Percentiles rank a stretch among this genome's conserved stretches.
Evolutionary conservation across 371 early-diverging fungal species (phyloP).

Genomic region (Zancudomyces culisetae): DNA sequence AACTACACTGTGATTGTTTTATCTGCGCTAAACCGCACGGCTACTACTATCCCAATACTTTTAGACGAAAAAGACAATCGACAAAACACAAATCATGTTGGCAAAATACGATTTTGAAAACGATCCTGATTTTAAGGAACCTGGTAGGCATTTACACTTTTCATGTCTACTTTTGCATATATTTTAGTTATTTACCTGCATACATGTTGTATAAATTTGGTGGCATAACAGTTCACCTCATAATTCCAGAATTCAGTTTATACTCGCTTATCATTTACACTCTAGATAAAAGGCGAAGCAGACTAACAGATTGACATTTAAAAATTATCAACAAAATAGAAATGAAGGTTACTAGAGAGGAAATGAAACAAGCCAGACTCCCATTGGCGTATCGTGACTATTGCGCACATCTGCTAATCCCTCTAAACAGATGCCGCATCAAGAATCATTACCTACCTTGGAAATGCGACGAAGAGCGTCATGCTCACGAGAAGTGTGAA

Average conservation of each 20-base stretch:
- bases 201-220: not conserved
- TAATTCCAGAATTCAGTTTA: not conserved
- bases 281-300: too few species aligned
- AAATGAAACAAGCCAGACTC: constrained; percentile 64
- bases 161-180: not conserved
- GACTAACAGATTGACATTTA: too few species aligned
- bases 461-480: constrained; percentile 79
- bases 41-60: too few species aligned
- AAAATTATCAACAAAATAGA: too few species aligned
- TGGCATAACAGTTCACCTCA: not conserved
- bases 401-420: constrained; percentile 77
- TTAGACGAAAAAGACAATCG: too few species aligned
- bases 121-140: constrained; percentile 4
- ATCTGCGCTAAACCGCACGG: too few species aligned
- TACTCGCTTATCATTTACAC: not conserved
- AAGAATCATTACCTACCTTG: constrained; percentile 73
- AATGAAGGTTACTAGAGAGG: constrained; percentile 69
- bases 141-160: not conserved
- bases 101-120: constrained; percentile 4
- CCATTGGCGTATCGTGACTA: constrained; percentile 82
- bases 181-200: not conserved
- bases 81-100: too few species aligned
- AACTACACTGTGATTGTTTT: too few species aligned
- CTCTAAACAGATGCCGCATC: constrained; percentile 76
- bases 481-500: constrained; percentile 85